Evolutionary conservation across 345 rosid genomes (phyloP).

Genomic region (Lepidium aucheri): DNA sequence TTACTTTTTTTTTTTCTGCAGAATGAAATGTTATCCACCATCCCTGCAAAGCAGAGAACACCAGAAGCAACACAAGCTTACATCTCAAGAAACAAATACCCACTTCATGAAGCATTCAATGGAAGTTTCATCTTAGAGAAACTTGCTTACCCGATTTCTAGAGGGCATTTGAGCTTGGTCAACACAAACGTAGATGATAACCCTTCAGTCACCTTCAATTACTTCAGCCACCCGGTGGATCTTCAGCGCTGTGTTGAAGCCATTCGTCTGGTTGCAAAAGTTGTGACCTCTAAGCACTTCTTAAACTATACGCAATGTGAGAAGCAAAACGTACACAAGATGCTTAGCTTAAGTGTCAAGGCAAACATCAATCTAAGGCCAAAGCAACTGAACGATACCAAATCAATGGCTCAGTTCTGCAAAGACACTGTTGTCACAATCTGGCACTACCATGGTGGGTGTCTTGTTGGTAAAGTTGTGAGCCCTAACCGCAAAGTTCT

Average conservation of each 20-base stretch:
- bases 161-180: slow-evolving; percentile 58
- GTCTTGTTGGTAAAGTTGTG: slow-evolving; percentile 82
- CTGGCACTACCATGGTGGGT: slow-evolving; percentile 98
- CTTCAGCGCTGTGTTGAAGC: slow-evolving; percentile 68
- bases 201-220: slow-evolving; percentile 86
- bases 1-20: not conserved
- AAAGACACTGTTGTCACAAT: slow-evolving; percentile 87
- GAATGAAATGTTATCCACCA: slow-evolving; percentile 45
- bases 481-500: slow-evolving; percentile 43
- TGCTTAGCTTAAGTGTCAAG: slow-evolving; percentile 56
- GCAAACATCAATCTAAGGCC: slow-evolving; percentile 85
- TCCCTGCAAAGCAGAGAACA: slow-evolving; percentile 64
- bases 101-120: slow-evolving; percentile 70
- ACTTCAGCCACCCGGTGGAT: slow-evolving; percentile 73
- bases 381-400: slow-evolving; percentile 65
- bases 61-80: slow-evolving; percentile 52
- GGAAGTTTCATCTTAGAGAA: slow-evolving; percentile 97
- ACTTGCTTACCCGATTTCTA: slow-evolving; percentile 58
- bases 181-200: slow-evolving; percentile 69
- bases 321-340: slow-evolving; percentile 41
- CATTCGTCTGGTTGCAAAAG: slow-evolving; percentile 46
- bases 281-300: slow-evolving; percentile 57
- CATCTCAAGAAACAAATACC: slow-evolving; percentile 39
- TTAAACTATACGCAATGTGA: slow-evolving; percentile 50
- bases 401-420: slow-evolving; percentile 91